Base-by-base conservation (phyloP, 768 basidiomycete species). In the Butyriboletus loyo region DNA sequence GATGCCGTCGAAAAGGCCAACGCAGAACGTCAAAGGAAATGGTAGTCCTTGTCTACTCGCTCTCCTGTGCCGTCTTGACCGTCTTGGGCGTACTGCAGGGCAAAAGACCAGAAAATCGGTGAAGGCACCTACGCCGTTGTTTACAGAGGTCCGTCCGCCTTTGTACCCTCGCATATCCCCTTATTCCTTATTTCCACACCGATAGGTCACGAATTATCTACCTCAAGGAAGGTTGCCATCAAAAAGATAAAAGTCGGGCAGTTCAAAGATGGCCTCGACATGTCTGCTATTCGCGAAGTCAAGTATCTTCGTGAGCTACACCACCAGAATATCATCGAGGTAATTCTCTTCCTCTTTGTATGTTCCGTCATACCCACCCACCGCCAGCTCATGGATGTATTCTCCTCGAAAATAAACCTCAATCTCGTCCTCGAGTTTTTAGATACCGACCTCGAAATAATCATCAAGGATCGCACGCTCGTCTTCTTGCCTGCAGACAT, bases 211-310 rank as follows among this genome's bases (percentile, higher is more conserved):
- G 87, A 92, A 61, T 77, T 81, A 17, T 73, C 83, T 0, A 90
- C 89, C 3, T 84, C 84, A 28, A 76, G 85, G n/a, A 89, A 86
- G 71, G 86, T 98, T 0, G 97, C 97, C 51, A 96, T 99, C 61
- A 99, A 99, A 76, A 98, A 98, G 73, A 96, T 97, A 60, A 96
- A 96, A 64, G 87, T 95, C 14, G 93, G 94, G 5, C 89, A 90
- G 61, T 94, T 96, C 77, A 96, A 95, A 68, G 97, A 98, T 72
- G 97, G 97, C 13, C 79, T 99, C 31, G 96, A 98, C 72, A 98
- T 99, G 94, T 96, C 93, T 55, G 97, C 97, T 52, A 86, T 99
- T 51, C 87, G 97, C 14, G 97, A 99, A 73, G 95, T 99, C 64
- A 98, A 97, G 70, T 98, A 94, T 68, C 76, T 99, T 52, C 85